Conservation (phyloP, 176 grass and related monocot genomes). For the Aegilops sharonensis region DNA sequence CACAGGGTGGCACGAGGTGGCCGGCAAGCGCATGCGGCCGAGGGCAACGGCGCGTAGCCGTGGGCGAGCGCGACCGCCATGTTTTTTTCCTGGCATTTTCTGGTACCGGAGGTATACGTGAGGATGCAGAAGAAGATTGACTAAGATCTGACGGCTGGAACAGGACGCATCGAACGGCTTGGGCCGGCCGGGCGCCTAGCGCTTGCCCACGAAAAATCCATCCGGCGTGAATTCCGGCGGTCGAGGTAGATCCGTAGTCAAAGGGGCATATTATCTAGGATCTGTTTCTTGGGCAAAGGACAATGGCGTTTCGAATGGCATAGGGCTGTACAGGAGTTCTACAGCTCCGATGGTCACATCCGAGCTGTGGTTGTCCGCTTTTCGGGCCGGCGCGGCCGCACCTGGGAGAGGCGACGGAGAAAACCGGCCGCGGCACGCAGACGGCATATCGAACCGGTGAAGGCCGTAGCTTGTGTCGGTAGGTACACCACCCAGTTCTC, state of each 20-base stretch:
- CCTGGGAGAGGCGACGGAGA: constrained; percentile 3
- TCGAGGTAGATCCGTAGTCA: not conserved
- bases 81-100: too few species aligned
- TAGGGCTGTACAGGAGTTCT: not conserved
- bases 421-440: not conserved
- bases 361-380: not conserved
- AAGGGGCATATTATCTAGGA: not conserved
- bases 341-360: not conserved
- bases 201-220: not conserved
- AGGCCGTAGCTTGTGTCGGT: not conserved
- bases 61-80: too few species aligned
- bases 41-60: too few species aligned
- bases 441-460: not conserved
- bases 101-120: too few species aligned
- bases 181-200: too few species aligned
- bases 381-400: not conserved
- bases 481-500: not conserved
- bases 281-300: not conserved
- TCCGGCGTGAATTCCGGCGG: not conserved
- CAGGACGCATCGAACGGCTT: too few species aligned
- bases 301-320: not conserved
- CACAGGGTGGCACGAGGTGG: too few species aligned
- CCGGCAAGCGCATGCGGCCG: too few species aligned
- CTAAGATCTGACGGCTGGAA: too few species aligned
- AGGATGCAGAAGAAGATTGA: too few species aligned